Conservation (phyloP, 352 stramenopile species). For the Thalassiosira allenii region DNA sequence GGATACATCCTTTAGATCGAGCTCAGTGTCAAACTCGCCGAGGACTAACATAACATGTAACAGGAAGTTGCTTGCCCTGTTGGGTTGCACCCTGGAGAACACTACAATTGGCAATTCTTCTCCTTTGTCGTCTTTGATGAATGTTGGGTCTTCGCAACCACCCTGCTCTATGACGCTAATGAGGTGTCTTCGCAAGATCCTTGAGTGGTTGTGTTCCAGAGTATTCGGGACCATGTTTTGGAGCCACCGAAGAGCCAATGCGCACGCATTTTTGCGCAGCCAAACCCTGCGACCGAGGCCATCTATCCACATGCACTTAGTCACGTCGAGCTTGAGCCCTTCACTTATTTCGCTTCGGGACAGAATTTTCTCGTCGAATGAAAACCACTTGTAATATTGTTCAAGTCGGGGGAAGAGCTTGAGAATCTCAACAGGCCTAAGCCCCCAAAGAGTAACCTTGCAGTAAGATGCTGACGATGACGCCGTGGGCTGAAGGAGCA, state of each 20-base stretch:
- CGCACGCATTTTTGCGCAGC: not conserved
- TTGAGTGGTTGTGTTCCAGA: not conserved
- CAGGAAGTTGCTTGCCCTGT: conserved; percentile 29
- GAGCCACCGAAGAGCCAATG: not conserved
- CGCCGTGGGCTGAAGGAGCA: not conserved
- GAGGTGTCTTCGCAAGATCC: too few relatives aligned
- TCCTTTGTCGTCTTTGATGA: not conserved
- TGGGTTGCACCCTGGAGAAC: conserved; percentile 34
- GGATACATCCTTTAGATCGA: conserved; percentile 24
- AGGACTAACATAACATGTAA: conserved; percentile 47
- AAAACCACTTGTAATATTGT: conserved; percentile 37
- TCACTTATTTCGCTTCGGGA: not conserved
- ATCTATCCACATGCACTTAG: conserved; percentile 32
- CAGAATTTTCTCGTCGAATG: conserved; percentile 10
- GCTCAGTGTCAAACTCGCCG: conserved; percentile 54
- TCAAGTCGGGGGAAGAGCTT: not conserved
- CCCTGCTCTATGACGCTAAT: not conserved
- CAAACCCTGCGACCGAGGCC: conserved; percentile 5
- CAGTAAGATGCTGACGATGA: not conserved
- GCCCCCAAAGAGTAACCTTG: conserved; percentile 6
- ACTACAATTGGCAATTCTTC: conserved; percentile 42
- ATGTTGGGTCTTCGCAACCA: not conserved
- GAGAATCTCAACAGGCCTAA: conserved; percentile 6
- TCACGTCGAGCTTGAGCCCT: conserved; percentile 7
- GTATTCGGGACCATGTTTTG: not conserved